Base-by-base conservation (phyloP, 306 rosid species). In the Macrotyloma uniflorum region DNA sequence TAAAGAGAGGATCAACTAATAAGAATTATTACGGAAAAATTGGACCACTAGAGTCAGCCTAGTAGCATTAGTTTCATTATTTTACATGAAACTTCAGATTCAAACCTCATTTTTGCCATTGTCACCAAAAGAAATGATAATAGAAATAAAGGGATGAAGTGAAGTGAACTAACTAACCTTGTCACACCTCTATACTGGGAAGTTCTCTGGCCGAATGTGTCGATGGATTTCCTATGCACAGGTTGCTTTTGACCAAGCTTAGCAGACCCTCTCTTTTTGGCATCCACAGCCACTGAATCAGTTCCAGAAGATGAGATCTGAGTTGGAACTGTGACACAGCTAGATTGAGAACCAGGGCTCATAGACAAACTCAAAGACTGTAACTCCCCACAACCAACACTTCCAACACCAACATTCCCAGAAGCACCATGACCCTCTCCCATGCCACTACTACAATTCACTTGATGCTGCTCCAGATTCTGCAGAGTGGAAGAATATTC, bases 151-250 rank as follows among this genome's bases (percentile, higher is more conserved):
- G 26, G 8, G 64, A 51, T 57, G 75, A 70, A 10, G 45, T 32
- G 51, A 76, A 42, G 12, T 23, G 32, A 75, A 55, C 2, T 10
- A 65, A 45, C 80, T 15, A 65, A 94, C 98, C 98, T 91, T 10
- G 98, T 90, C 2, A 94, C 98, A 1, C 98, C 98, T 90, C 98
- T 84, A 38, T 85, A 91, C 91, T 94, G 98, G 2, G 98, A 94
- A n/a, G 98, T 91, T 84, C 98, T 87, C 79, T 91, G 98, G 4
- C 98, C 97, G 61, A 91, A 94, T 68, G 98, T 91, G 80, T 92
- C 96, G 47, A 94, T 84, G 72, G 96, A 90, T 88, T 94, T 94
- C 80, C 98, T 88, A 77, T 94, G 97, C 15, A 89, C 89, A 42
- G 96, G 85, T 77, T 94, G 94, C 85, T 91, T 94, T 35, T 80